Percentiles rank a stretch among this genome's conserved stretches.
These are phyloP conservation scores for Lepiota brunneoincarnata DNA, from an alignment of 768 basidiomycete species.

Conservation along the genomic window DNA sequence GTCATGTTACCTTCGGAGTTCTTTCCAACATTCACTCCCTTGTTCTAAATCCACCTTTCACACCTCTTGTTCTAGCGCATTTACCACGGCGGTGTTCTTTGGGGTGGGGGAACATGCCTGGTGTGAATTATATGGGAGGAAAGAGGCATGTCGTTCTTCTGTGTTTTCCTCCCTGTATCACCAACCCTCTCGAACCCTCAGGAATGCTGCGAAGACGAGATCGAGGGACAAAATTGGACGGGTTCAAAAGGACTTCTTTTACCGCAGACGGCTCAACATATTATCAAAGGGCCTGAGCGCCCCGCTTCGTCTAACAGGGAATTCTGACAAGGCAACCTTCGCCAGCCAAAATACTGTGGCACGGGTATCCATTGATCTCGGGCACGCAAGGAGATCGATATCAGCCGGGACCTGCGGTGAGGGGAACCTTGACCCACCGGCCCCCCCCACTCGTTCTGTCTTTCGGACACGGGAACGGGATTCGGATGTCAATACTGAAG, in stretches of 20 bases:
- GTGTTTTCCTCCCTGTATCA: background rate
- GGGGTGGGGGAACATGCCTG: slow-evolving; percentile 39
- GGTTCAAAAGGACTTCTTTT: slow-evolving; percentile 59
- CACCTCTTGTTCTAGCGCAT: background rate
- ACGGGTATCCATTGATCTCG: slow-evolving; percentile 20
- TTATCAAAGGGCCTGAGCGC: slow-evolving; percentile 37
- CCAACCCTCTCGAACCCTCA: slow-evolving; percentile 20
- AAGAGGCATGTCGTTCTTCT: slow-evolving; percentile 42
- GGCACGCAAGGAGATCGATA: slow-evolving; percentile 23
- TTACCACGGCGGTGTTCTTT: background rate
- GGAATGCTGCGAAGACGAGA: slow-evolving; percentile 57
- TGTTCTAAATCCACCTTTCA: background rate
- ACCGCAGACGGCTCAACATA: slow-evolving; percentile 55
- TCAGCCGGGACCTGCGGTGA: background rate
- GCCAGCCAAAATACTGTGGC: background rate
- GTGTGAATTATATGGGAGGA: slow-evolving; percentile 79
- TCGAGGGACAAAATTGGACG: slow-evolving; percentile 54
- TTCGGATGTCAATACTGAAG: background rate
- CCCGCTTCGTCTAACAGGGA: background rate
- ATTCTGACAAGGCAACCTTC: slow-evolving; percentile 12
- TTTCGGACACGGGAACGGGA: background rate
- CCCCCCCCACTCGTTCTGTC: background rate
- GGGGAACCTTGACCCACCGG: slow-evolving; percentile 14
- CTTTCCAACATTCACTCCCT: background rate
- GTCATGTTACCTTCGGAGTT: slow-evolving; percentile 1